phyloP scores from a whole-genome alignment of 202 grass and related monocot genomes.

The Carex arenaria region DNA sequence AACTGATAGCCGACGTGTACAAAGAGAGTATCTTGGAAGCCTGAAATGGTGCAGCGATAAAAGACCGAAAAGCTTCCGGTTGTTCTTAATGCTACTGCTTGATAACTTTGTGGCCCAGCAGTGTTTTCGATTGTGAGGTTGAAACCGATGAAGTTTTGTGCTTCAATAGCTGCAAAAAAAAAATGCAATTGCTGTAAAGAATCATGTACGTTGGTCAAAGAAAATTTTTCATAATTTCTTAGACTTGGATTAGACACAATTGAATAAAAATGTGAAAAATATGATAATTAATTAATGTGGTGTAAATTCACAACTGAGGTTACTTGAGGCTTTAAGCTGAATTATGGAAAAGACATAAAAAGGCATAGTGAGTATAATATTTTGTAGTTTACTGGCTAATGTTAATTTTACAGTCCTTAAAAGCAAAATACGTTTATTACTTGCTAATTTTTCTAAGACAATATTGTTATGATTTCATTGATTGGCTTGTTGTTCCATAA shows the following conservation, averaged over 20 bases:
- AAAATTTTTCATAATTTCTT: not conserved
- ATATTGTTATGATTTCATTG: not conserved
- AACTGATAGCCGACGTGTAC: not conserved
- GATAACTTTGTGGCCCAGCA: not conserved
- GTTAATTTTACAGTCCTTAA: not conserved
- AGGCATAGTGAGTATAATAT: too few species aligned
- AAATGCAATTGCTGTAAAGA: not conserved
- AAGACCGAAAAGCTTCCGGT: not conserved
- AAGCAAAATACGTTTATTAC: too few species aligned
- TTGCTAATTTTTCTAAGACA: too few species aligned
- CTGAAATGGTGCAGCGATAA: not conserved
- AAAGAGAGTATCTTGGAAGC: conserved; percentile 17
- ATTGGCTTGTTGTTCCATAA: not conserved
- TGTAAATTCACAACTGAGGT: not conserved
- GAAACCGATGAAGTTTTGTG: not conserved
- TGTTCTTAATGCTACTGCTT: not conserved
- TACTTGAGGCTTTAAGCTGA: too few species aligned
- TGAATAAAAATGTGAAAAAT: not conserved
- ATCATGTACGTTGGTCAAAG: not conserved
- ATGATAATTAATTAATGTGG: not conserved
- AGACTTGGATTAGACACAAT: not conserved
- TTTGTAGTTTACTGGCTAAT: not conserved
- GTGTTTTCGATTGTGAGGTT: conserved; percentile 14
- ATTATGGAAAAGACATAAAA: too few species aligned
- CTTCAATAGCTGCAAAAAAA: conserved; percentile 10